Evolutionary conservation across 306 rosid species (phyloP).

Genomic region (Crotalaria pallida): DNA sequence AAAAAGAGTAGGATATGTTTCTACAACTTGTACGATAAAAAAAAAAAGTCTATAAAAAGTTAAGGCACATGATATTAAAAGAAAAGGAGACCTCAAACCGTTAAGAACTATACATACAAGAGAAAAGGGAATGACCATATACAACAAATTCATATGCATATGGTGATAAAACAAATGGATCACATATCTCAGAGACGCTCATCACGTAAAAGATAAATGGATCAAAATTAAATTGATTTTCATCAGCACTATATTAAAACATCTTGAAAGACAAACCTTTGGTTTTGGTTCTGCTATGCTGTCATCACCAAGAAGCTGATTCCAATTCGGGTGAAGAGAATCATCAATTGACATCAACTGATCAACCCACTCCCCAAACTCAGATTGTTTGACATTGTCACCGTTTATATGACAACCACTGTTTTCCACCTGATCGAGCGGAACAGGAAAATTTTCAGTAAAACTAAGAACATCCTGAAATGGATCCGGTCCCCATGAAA

Average conservation of each 20-base stretch:
- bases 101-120: neutral
- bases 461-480: conserved; percentile 50
- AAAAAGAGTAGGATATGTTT: conserved; percentile 28
- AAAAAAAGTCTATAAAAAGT: neutral
- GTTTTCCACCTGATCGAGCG: conserved; percentile 48
- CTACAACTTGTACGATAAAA: conserved; percentile 16
- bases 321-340: conserved; percentile 53
- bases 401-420: conserved; percentile 38
- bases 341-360: conserved; percentile 62
- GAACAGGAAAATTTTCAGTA: conserved; percentile 46
- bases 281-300: conserved; percentile 42
- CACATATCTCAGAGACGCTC: too few relatives aligned
- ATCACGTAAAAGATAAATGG: neutral
- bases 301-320: conserved; percentile 57
- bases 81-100: conserved; percentile 5
- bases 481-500: conserved; percentile 64
- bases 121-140: neutral
- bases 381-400: conserved; percentile 44
- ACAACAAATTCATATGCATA: conserved; percentile 4
- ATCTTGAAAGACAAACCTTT: conserved; percentile 45
- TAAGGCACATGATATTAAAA: neutral
- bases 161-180: neutral
- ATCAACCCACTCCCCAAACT: conserved; percentile 74
- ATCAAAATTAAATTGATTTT: conserved; percentile 14
- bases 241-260: conserved; percentile 6